Base-by-base conservation (phyloP, 2,329 filamentous ascomycete genomes). In the Stachybotrys chlorohalonatus region DNA sequence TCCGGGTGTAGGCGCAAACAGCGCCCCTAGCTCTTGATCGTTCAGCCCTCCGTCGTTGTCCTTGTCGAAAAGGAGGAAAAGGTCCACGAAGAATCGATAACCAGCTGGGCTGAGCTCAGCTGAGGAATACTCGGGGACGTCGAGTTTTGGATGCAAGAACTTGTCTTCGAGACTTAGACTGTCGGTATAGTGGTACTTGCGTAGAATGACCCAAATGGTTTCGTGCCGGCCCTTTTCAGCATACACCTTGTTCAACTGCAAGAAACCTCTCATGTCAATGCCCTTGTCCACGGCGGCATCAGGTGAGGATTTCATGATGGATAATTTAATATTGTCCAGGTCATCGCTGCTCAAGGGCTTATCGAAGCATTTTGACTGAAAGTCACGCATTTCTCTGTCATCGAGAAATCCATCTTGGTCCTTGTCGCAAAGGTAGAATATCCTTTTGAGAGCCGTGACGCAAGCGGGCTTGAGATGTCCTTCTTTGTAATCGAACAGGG, bases 221-320 rank as follows among this genome's bases (percentile, higher is more conserved):
- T 99, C 94, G 67, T 99, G 94, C 11, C 94, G 87, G 11, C 94
- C 94, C 68, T 97, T 97, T 68, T 97, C 93, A 0, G 92, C 94
- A 68, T 96, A 99, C 55, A 97, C 83, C 72, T 92, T 96, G 74
- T 97, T 97, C 46, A 99, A 75, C 60, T 93, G 83, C 51, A 99
- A 73, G 64, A 99, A 99, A 0, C 90, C 92, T 45, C 80, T 80
- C 60, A 89, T 82, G 59, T 92, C 87, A 60, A 99, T 89, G 1
- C 93, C 94, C 47, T 77, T 81, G 32, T 84, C 79, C 2, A 82
- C 77, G 30, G 83, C 79, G 0, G 84, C 82, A 3, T 79, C 76
- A 0, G 86, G 83, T 1, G 84, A 77, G 15, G 81, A 75, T 65
- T 89, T 89, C 59, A 83, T 80, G 56, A 99, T 89, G 2, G 90